Base-by-base conservation (phyloP, 306 rosid genomes). In the Crataegus laevigata region DNA sequence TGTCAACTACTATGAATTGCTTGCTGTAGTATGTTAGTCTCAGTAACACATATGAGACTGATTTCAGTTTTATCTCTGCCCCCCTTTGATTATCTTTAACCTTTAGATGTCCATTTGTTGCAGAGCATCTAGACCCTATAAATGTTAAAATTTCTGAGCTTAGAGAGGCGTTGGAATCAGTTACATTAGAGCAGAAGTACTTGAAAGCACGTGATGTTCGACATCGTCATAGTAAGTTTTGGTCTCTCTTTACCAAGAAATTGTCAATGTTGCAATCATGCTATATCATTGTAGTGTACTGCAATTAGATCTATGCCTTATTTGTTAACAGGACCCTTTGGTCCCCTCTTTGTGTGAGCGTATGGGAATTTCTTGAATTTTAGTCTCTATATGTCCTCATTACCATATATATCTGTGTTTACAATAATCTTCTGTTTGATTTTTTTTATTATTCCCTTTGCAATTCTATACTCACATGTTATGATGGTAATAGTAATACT, bases 101-200 rank as follows among this genome's bases (percentile, higher is more conserved):
- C 12, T 34, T 24, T 14, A 28, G 26, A 24, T 55, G 75, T 57
- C 58, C 25, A 3, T 21, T 45, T 80, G 28, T 78, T 83, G 90
- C 98, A 96, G 99, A 96, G 82, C 99, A 94, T 81, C 84, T 94
- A 87, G 94, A 96, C 92, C 99, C 98, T 55, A 81, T 96, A n/a
- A 96, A 96, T 87, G 98, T 96, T 42, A 92, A 96, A 83, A 96
- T 96, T 86, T 98, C 99, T 29, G 99, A 96, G 90, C 90, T 96
- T 57, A 90, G 93, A 84, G 98, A 96, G 78, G 98, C 99, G 70
- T 77, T 92, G 82, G 99, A 92, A 65, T 90, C 99, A 11, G 98
- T 96, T 80, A 90, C 96, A 38, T 85, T 97, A 5, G 98, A 92
- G 83, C 99, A 96, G 82, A 96, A 89, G 81, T 96, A 89, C 85